Evolutionary conservation across 441 rosid species (phyloP).

Genomic region (Rhodomyrtus psidioides): DNA sequence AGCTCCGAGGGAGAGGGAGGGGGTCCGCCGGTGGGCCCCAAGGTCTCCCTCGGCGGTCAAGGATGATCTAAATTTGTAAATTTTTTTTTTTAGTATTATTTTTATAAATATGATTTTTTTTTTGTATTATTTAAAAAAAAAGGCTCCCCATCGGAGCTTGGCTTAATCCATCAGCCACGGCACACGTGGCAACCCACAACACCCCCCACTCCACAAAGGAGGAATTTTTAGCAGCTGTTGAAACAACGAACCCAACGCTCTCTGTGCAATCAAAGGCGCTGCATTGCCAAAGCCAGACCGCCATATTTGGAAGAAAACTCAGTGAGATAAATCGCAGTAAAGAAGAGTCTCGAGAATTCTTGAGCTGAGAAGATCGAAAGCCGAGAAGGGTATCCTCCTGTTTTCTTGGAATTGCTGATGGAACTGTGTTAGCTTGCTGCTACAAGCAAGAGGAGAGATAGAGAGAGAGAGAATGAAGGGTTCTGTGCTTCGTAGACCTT

Average conservation of each 20-base stretch:
- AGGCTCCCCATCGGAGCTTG: neutral
- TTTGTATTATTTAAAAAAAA: too few relatives aligned
- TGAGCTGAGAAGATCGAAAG: neutral
- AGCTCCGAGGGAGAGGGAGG: too few relatives aligned
- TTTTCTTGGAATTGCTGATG: neutral
- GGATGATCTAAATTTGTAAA: too few relatives aligned
- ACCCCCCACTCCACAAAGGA: neutral
- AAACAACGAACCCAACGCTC: neutral
- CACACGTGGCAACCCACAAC: conserved; percentile 23
- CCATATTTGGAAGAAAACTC: neutral
- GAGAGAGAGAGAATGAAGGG: conserved; percentile 29
- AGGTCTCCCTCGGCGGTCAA: too few relatives aligned
- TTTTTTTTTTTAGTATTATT: too few relatives aligned
- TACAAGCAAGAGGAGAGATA: neutral
- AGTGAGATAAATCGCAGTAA: neutral
- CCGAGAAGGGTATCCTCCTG: neutral
- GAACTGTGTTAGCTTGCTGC: neutral
- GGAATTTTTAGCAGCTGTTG: neutral
- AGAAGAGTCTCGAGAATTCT: conserved; percentile 8
- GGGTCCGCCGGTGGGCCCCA: too few relatives aligned
- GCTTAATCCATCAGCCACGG: conserved; percentile 1
- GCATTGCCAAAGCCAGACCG: neutral
- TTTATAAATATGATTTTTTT: too few relatives aligned
- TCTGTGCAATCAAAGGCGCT: neutral
- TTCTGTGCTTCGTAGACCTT: conserved; percentile 21